Evolutionary conservation across 1,284 basidiomycete species (phyloP).

Genomic region (Heliocybe sulcata): DNA sequence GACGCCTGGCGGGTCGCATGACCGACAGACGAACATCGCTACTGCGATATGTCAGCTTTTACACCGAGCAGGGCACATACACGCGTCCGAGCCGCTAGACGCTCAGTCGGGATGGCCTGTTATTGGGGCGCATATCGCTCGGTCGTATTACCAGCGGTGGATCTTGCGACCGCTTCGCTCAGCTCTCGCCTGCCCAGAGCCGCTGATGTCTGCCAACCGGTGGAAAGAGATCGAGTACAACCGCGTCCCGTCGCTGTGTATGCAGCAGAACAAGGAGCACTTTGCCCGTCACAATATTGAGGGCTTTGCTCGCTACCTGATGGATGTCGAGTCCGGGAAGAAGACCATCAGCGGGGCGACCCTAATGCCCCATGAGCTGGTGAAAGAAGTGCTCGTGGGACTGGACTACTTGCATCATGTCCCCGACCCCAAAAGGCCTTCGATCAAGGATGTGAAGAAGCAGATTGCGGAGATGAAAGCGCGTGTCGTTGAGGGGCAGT

Average conservation of each 20-base stretch:
- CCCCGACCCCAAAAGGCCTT: not conserved
- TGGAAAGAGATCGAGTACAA: constrained; percentile 51
- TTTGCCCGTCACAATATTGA: constrained; percentile 53
- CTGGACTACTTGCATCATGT: not conserved
- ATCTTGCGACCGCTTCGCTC: constrained; percentile 49
- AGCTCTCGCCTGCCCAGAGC: constrained; percentile 41
- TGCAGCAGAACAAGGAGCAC: constrained; percentile 43
- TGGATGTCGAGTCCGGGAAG: constrained; percentile 45
- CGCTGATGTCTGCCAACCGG: constrained; percentile 50
- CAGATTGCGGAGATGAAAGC: constrained; percentile 24
- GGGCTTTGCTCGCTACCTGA: constrained; percentile 50
- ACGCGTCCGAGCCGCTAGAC: constrained; percentile 17
- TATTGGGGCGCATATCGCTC: constrained; percentile 30
- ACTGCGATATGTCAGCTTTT: constrained; percentile 54
- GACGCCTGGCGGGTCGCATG: constrained; percentile 47
- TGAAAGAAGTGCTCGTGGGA: constrained; percentile 28
- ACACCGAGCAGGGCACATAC: constrained; percentile 22
- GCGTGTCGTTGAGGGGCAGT: constrained; percentile 53
- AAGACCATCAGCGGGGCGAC: constrained; percentile 53
- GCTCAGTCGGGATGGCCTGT: constrained; percentile 10
- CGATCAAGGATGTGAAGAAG: constrained; percentile 15
- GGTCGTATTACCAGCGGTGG: constrained; percentile 47
- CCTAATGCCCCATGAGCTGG: constrained; percentile 51
- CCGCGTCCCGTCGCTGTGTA: constrained; percentile 52
- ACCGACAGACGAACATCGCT: constrained; percentile 54